Percentiles rank a stretch among this genome's conserved stretches.
Conservation (phyloP, 192 early-diverging fungal species). For the Phlyctochytrium arcticum region DNA sequence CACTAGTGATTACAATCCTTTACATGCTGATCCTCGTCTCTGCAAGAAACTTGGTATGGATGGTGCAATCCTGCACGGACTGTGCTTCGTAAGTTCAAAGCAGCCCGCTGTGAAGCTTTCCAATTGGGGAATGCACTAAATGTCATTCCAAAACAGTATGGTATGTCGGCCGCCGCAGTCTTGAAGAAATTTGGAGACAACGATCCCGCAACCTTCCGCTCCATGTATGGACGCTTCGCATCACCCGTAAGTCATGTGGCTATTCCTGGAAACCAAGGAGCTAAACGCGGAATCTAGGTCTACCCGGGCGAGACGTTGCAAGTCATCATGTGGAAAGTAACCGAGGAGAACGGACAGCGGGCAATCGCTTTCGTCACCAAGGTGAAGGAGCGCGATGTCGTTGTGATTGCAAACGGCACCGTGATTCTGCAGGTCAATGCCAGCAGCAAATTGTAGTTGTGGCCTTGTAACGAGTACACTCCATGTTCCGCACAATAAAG, state of each 20-base stretch:
- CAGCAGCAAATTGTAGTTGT: constrained; percentile 13
- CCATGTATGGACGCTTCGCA: constrained; percentile 64
- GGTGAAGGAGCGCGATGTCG: constrained; percentile 52
- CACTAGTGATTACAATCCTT: constrained; percentile 68
- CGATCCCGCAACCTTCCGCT: constrained; percentile 53
- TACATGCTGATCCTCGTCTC: constrained; percentile 68
- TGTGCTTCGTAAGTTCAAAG: constrained; percentile 52
- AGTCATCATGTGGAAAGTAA: constrained; percentile 69
- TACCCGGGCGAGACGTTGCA: constrained; percentile 71
- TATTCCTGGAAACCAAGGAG: not conserved
- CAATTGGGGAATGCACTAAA: not conserved
- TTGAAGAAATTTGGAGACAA: constrained; percentile 50
- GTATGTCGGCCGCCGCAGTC: constrained; percentile 55
- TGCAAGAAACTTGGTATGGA: constrained; percentile 67
- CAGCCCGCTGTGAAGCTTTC: constrained; percentile 25
- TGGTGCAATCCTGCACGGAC: constrained; percentile 69
- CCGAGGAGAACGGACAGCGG: constrained; percentile 34
- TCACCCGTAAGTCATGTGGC: constrained; percentile 42
- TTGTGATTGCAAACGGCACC: constrained; percentile 61
- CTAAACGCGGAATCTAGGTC: not conserved
- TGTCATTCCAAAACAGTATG: constrained; percentile 35
- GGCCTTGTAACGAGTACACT: no score
- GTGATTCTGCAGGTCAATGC: constrained; percentile 29
- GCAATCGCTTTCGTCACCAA: constrained; percentile 55
- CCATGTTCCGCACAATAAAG: no score